Evolutionary conservation across 352 stramenopile species (phyloP), one percentile per base, ranked within the genome.

Genomic region (Aphanomyces stellatus): DNA sequence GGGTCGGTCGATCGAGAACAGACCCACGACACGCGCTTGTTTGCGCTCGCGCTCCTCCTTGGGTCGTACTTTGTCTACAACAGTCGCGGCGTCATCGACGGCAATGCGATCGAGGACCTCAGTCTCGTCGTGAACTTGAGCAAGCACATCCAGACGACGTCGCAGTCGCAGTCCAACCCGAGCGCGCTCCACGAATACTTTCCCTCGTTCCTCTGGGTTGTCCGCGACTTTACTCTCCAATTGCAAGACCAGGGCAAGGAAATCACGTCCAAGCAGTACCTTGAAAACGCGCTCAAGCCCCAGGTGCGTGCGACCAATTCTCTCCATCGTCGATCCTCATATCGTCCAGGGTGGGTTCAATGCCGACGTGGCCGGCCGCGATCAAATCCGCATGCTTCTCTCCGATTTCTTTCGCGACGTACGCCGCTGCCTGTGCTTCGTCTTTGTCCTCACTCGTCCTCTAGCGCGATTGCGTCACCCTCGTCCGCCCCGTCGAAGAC

Each of bases 11-110:
- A 96, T 51, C 85, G 87, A 53, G 77, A 87, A 63, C 82, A 96
- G 74, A 96, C 85, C 11, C 82, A 97, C 65, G 89, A 97, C 75
- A 91, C 85, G 64, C 84, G 87, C 62, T 91, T 97, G 70, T 97
- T 97, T 70, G 84, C 88, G 31, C 74, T 97, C 6, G 87, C 87
- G 31, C 69, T 96, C 71, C 72, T 97, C 19, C 74, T 97, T 35
- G 78, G 80, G 28, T 92, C 87, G 25, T 86, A 82, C 51, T 96
- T 97, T 57, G 83, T 97, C 56, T 97, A 96, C 83, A 97, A 97
- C 75, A 93, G 81, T 53, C 84, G 84, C 27, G 89, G 89, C 19
- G 86, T 94, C 0, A 96, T 97, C 63, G 89, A 97, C 73, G 80
- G 78, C 33, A 93, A 91, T 34, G 88, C 89, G 2, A 91, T 97